These are phyloP conservation scores for Syzygium jambos DNA, from an alignment of 345 rosid genomes.

Conservation along the genomic window DNA sequence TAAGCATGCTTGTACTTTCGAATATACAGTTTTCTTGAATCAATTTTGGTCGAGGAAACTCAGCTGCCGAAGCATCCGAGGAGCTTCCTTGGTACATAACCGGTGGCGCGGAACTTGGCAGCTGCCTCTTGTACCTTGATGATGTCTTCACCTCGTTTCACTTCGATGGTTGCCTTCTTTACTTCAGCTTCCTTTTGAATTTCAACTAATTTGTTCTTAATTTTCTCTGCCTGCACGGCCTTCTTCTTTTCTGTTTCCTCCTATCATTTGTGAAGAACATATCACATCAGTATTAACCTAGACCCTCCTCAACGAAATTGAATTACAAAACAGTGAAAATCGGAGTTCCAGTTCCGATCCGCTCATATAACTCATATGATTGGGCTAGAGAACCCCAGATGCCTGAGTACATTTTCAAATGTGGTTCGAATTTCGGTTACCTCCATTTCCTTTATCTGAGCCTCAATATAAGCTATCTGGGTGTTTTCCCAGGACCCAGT, in stretches of 20 bases:
- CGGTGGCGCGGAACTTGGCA: conserved; percentile 32
- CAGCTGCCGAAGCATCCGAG: conserved; percentile 23
- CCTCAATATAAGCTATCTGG: conserved; percentile 42
- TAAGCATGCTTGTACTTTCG: background rate
- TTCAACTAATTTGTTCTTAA: conserved; percentile 39
- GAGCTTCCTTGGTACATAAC: conserved; percentile 25
- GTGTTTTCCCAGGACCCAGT: conserved; percentile 55
- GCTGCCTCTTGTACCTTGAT: conserved; percentile 41
- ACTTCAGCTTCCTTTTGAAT: conserved; percentile 48
- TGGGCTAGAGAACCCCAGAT: background rate
- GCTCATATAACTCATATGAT: background rate
- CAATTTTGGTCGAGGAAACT: background rate
- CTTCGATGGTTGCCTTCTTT: conserved; percentile 42
- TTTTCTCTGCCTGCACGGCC: conserved; percentile 38
- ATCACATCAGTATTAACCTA: background rate
- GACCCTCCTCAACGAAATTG: background rate
- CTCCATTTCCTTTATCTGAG: conserved; percentile 40
- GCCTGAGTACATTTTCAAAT: background rate
- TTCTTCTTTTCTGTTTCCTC: conserved; percentile 48
- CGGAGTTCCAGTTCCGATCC: background rate
- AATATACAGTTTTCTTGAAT: background rate
- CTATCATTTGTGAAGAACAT: conserved; percentile 14
- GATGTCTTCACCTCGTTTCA: conserved; percentile 25
- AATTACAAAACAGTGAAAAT: background rate
- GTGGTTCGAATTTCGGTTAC: conserved; percentile 5